A percentile compares a stretch with the other conserved stretches of the same genome.
Evolutionary conservation across 768 basidiomycete species (phyloP).

Genomic region (Mycena chlorophos): DNA sequence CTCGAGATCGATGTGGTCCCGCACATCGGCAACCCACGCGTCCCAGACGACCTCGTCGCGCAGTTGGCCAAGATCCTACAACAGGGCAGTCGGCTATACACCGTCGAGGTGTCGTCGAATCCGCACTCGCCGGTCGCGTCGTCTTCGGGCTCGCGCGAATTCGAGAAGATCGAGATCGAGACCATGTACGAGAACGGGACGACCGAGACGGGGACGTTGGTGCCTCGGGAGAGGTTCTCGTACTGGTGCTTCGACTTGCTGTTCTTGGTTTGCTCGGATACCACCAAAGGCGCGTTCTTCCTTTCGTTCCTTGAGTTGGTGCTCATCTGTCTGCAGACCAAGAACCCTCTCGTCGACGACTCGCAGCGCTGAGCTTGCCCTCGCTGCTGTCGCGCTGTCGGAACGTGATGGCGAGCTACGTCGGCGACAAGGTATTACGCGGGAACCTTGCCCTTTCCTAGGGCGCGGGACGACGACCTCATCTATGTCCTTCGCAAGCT

Average conservation of each 20-base stretch:
- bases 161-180: constrained; percentile 41
- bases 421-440: constrained; percentile 84
- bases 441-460: constrained; percentile 86
- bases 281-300: constrained; percentile 51
- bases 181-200: constrained; percentile 50
- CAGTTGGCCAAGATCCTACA: constrained; percentile 72
- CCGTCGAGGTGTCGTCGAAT: too few species aligned
- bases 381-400: constrained; percentile 78
- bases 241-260: constrained; percentile 92
- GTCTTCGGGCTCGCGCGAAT: constrained; percentile 20
- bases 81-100: constrained; percentile 68
- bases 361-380: constrained; percentile 73
- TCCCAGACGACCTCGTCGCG: constrained; percentile 70
- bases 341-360: constrained; percentile 57
- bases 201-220: constrained; percentile 54
- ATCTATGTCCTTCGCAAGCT: constrained; percentile 81
- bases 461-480: constrained; percentile 86
- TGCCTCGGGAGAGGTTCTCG: constrained; percentile 82
- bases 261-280: constrained; percentile 75
- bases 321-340: constrained; percentile 46
- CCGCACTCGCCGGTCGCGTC: constrained; percentile 18
- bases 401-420: constrained; percentile 63
- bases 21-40: constrained; percentile 62
- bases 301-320: neutral
- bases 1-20: constrained; percentile 82